Conservation (phyloP, 1,284 basidiomycete genomes). For the Boletus sp. region DNA sequence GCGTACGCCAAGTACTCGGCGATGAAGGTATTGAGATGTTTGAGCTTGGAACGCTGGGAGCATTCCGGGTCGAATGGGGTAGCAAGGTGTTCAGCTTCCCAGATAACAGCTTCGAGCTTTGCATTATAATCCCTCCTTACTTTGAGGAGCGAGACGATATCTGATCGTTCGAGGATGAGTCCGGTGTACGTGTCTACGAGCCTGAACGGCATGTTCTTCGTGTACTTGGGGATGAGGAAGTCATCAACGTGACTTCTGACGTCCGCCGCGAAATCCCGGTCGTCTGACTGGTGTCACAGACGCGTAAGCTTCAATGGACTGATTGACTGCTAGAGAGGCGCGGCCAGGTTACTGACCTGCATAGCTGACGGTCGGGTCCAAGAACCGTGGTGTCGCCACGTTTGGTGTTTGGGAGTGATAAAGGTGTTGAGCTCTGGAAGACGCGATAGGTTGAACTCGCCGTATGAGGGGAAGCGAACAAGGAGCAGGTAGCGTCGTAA, state of each 20-base stretch:
- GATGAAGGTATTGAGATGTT: conserved; percentile 15
- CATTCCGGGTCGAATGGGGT: conserved; percentile 1
- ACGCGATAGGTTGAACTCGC: neutral
- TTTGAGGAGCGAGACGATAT: conserved; percentile 17
- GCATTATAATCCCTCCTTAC: conserved; percentile 10
- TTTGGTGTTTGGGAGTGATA: neutral
- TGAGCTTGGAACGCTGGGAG: conserved; percentile 1
- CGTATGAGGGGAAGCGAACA: neutral
- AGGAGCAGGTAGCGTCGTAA: neutral
- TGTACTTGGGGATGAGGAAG: conserved; percentile 17
- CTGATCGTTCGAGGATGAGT: conserved; percentile 17
- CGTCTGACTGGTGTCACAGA: neutral
- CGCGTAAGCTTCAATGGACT: neutral
- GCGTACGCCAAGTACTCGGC: conserved; percentile 22
- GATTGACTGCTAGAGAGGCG: neutral
- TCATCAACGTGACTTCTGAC: conserved; percentile 10
- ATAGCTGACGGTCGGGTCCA: neutral
- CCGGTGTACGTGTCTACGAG: conserved; percentile 27
- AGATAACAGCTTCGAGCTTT: conserved; percentile 9
- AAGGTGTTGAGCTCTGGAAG: neutral
- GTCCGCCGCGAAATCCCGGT: conserved; percentile 11
- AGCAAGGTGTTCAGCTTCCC: conserved; percentile 7
- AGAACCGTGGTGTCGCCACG: neutral
- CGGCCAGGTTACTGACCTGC: neutral
- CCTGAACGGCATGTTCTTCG: conserved; percentile 24